Conservation (phyloP, 2,329 filamentous ascomycete species). For the Microsporum canis region DNA sequence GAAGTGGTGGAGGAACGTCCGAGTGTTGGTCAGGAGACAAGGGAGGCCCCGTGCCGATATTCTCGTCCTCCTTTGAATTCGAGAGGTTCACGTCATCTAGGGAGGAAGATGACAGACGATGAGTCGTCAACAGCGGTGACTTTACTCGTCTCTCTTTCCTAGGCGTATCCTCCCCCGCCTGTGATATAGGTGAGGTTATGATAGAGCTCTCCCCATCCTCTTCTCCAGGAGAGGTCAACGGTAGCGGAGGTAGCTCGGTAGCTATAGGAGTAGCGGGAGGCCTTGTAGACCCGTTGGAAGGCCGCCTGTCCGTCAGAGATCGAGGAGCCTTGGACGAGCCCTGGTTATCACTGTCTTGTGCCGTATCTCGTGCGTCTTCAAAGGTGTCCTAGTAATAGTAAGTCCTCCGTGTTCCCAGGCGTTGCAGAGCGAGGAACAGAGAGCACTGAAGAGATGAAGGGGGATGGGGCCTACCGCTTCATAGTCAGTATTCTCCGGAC, state of each 20-base stretch:
- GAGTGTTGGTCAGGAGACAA: constrained; percentile 6
- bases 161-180: constrained; percentile 26
- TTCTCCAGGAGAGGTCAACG: constrained; percentile 10
- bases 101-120: constrained; percentile 46
- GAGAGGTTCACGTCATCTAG: constrained; percentile 56
- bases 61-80: constrained; percentile 43
- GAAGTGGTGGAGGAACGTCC: constrained; percentile 21
- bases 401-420: background rate
- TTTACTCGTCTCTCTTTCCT: constrained; percentile 33
- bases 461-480: constrained; percentile 27
- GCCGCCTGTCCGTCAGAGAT: constrained; percentile 45
- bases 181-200: constrained; percentile 21
- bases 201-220: constrained; percentile 18
- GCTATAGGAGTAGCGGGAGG: constrained; percentile 28
- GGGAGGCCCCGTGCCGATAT: background rate
- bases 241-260: constrained; percentile 23
- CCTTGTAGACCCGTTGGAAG: constrained; percentile 28
- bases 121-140: constrained; percentile 43
- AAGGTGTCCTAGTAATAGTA: constrained; percentile 53
- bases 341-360: constrained; percentile 20
- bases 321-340: constrained; percentile 40
- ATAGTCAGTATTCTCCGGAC: constrained; percentile 32
- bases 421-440: background rate
- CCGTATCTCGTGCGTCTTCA: constrained; percentile 64
- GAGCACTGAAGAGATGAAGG: background rate